Evolutionary conservation across 768 basidiomycete species (phyloP).

Genomic region (Pholiota microspora): DNA sequence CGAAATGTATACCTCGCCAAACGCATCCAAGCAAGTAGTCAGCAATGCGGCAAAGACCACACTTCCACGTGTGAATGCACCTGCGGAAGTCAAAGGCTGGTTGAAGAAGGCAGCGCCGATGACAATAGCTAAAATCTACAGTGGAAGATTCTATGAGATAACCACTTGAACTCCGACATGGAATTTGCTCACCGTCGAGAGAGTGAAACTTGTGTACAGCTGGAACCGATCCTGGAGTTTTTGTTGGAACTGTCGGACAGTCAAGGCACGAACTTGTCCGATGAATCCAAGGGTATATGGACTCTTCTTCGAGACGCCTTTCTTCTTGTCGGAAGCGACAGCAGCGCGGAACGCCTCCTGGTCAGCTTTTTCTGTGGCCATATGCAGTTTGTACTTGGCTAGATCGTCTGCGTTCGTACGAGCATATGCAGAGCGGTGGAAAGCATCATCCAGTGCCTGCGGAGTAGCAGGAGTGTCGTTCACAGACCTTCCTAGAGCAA

Average conservation of each 20-base stretch:
- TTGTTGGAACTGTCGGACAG: constrained; percentile 71
- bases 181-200: constrained; percentile 61
- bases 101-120: constrained; percentile 76
- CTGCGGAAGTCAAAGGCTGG: constrained; percentile 68
- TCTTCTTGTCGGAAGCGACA: constrained; percentile 74
- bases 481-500: constrained; percentile 58
- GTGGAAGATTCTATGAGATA: too few relatives aligned
- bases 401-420: constrained; percentile 42
- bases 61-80: constrained; percentile 83
- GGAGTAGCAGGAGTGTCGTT: constrained; percentile 66
- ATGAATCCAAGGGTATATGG: constrained; percentile 81
- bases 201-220: constrained; percentile 64
- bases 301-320: constrained; percentile 71
- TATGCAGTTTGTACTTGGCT: constrained; percentile 51
- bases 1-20: constrained; percentile 55
- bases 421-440: constrained; percentile 45
- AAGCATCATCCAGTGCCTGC: constrained; percentile 64
- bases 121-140: constrained; percentile 58
- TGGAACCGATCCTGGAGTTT: constrained; percentile 78
- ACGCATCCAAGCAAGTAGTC: constrained; percentile 68
- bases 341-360: constrained; percentile 78
- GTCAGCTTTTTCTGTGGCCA: constrained; percentile 62
- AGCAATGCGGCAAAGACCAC: constrained; percentile 74
- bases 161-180: too few relatives aligned
- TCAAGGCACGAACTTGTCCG: constrained; percentile 70